Evolutionary conservation across 805 yeast species (phyloP).

Genomic region (Candida ortonii): DNA sequence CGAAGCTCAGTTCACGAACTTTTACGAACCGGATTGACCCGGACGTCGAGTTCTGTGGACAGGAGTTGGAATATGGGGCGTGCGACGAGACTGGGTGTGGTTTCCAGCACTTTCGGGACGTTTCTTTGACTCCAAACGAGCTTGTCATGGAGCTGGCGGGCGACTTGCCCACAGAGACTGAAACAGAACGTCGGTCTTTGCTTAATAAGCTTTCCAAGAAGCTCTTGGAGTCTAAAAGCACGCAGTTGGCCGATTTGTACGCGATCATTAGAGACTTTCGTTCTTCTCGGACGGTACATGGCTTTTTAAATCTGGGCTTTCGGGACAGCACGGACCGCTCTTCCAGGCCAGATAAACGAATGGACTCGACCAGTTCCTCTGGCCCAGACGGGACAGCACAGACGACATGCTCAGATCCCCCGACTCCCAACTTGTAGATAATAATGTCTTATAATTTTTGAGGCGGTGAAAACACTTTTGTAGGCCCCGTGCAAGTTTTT

Average conservation of each 20-base stretch:
- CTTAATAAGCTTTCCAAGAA: constrained; percentile 8
- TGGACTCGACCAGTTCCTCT: too few relatives aligned
- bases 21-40: constrained; percentile 18
- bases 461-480: too few relatives aligned
- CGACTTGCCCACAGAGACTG: constrained; percentile 13
- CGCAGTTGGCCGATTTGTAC: constrained; percentile 9
- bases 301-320: too few relatives aligned
- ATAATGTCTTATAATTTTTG: too few relatives aligned
- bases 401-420: too few relatives aligned
- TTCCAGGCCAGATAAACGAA: too few relatives aligned
- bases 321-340: too few relatives aligned
- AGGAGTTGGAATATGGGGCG: constrained; percentile 14
- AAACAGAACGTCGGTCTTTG: constrained; percentile 8
- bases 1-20: constrained; percentile 17
- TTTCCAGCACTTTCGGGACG: constrained; percentile 17
- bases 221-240: constrained; percentile 6
- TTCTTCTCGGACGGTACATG: too few relatives aligned
- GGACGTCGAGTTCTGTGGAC: constrained; percentile 14
- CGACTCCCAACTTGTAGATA: too few relatives aligned
- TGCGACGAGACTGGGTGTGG: constrained; percentile 13
- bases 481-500: too few relatives aligned
- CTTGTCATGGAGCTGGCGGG: constrained; percentile 11
- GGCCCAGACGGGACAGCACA: too few relatives aligned
- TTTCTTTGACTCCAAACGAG: constrained; percentile 10
- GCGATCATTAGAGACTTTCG: constrained; percentile 10